These are phyloP conservation scores for Termitomyces sp. DNA, from an alignment of 768 basidiomycete species.

Conservation along the genomic window DNA sequence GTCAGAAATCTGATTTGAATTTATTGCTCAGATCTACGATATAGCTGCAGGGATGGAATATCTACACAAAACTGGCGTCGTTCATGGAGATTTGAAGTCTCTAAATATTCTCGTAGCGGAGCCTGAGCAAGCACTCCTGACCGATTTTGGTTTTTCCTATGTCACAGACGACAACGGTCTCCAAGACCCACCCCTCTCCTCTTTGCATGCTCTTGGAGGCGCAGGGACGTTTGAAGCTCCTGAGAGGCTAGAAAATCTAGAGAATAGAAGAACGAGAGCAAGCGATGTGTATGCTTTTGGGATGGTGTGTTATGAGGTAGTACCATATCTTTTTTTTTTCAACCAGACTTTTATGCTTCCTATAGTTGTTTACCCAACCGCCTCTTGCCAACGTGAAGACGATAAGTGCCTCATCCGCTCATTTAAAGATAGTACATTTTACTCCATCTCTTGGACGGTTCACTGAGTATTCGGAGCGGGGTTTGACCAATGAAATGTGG, in stretches of 20 bases:
- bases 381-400: background rate
- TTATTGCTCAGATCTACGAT: constrained; percentile 25
- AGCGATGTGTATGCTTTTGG: constrained; percentile 1
- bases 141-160: constrained; percentile 49
- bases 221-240: background rate
- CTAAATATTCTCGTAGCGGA: constrained; percentile 47
- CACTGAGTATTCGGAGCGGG: background rate
- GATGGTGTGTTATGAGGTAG: background rate
- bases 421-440: background rate
- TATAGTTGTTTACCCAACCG: background rate
- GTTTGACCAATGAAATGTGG: background rate
- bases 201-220: background rate
- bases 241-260: background rate
- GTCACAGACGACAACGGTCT: constrained; percentile 18
- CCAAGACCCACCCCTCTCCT: background rate
- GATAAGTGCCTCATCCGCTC: background rate
- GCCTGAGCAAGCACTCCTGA: constrained; percentile 40
- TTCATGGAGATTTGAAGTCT: constrained; percentile 47
- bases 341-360: background rate
- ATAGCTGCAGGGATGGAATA: constrained; percentile 32
- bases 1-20: constrained; percentile 14
- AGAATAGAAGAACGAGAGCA: background rate
- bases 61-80: constrained; percentile 32
- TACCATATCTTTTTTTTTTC: background rate
- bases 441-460: background rate